These are phyloP conservation scores for Arctium lappa DNA, from an alignment of 129 eudicot genomes.

Conservation along the genomic window DNA sequence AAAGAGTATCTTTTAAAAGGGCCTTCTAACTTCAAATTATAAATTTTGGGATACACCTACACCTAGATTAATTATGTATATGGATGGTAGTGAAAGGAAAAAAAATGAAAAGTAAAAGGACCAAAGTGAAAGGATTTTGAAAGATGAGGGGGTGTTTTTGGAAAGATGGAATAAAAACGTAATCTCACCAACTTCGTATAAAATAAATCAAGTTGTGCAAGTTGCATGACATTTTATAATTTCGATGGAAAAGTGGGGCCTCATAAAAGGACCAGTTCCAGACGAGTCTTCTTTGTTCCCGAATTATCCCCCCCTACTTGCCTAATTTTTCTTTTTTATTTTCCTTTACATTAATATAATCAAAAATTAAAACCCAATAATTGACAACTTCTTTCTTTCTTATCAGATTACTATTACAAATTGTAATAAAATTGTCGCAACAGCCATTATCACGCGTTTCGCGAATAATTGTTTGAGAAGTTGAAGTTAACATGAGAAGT, in stretches of 20 bases:
- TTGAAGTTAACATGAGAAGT: no score
- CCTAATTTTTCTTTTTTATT: constrained; percentile 7
- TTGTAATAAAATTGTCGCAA: no score
- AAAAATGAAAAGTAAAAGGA: background rate
- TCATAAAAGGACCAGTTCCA: constrained; percentile 22
- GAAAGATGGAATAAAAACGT: background rate
- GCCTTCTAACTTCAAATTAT: background rate
- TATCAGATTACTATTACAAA: background rate
- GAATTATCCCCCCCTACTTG: constrained; percentile 27
- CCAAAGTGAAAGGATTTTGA: background rate
- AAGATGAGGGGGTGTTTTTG: background rate
- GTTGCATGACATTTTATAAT: constrained; percentile 34
- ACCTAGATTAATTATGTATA: background rate
- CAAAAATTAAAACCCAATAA: constrained; percentile 6
- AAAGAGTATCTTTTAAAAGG: no score
- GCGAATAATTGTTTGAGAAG: no score
- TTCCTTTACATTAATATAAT: background rate
- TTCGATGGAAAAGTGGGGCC: constrained; percentile 31
- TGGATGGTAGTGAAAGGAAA: background rate
- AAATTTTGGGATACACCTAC: background rate
- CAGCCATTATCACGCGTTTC: no score
- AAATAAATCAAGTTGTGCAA: constrained; percentile 24
- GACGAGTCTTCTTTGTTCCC: constrained; percentile 29
- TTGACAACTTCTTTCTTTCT: background rate
- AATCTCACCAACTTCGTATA: constrained; percentile 26